Evolutionary conservation across 176 grass and related monocot species (phyloP).

Genomic region (Lolium multiflorum): DNA sequence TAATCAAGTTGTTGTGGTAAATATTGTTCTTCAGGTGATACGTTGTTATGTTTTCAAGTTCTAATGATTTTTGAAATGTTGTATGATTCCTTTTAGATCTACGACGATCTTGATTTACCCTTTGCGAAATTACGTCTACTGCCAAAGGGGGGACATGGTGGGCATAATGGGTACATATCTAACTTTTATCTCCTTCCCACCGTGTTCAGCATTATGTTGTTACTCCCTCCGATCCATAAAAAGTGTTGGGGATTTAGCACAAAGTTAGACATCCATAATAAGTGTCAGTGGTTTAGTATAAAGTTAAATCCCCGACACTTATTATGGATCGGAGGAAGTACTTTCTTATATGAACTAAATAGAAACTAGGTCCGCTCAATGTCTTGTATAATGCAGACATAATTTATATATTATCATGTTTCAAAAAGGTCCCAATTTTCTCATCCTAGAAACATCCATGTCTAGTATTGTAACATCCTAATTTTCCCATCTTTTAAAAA

Average conservation of each 20-base stretch:
- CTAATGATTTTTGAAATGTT: slow-evolving; percentile 26
- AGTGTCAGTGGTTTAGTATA: no score
- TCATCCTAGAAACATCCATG: background rate
- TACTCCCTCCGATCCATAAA: background rate
- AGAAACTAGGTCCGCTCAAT: background rate
- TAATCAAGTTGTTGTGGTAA: slow-evolving; percentile 92
- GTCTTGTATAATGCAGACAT: background rate
- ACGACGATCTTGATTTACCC: slow-evolving; percentile 89
- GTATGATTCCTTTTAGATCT: slow-evolving; percentile 62
- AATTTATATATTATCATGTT: background rate
- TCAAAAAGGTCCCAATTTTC: background rate
- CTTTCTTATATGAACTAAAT: background rate
- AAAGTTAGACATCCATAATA: no score
- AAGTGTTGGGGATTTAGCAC: no score
- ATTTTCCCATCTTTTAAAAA: no score
- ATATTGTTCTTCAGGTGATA: slow-evolving; percentile 16
- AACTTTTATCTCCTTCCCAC: background rate
- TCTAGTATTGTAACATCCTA: background rate
- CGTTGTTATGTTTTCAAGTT: background rate
- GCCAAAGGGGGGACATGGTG: slow-evolving; percentile 92
- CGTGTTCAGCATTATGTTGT: background rate
- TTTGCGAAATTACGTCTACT: slow-evolving; percentile 88
- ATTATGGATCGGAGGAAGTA: no score
- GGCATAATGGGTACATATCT: slow-evolving; percentile 78
- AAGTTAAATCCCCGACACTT: no score